Base-by-base conservation (phyloP, 352 stramenopile genomes). In the Peronospora belbahrii region DNA sequence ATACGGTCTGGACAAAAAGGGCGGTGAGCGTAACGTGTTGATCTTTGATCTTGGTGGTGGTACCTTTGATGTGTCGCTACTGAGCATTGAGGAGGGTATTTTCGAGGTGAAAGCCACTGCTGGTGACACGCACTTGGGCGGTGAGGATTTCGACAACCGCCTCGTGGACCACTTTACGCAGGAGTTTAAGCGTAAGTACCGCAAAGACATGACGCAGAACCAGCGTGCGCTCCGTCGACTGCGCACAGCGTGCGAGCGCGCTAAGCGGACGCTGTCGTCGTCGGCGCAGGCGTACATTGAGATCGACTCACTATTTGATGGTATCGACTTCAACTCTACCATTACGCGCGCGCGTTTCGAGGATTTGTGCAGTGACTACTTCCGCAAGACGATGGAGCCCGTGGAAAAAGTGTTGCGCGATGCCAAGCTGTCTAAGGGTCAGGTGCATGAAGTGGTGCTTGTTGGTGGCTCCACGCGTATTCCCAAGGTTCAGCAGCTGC, bases 1-100 rank as follows among this genome's bases (percentile, higher is more conserved):
- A 11, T 98, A 98, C 67, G 92, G 94, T 33, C 62, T 98, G 11
- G 92, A 98, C 71, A 96, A 96, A 67, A 97, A 97, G 62, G 88
- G 75, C 48, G 65, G 77, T 10, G 86, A 98, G 62, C 76, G 75
- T 49, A 98, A 96, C 47, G 87, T 98, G 30, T 77, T 98, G 23
- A 27, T 27, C 23, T 27, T 27, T 27, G 23, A 27, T 4, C 23
- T 27, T 27, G 23, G 23, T 7, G 90, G 89, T 24, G 90, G 93
- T 48, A 97, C 89, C 22, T 97, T 98, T 53, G 90, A 97, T 76
- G 88, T 97, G 42, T 92, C 71, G 22, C 63, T 97, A 17, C 60
- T 97, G 27, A 94, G 65, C 33, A 97, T 98, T 52, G 89, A 97
- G 36, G 85, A 97, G 32, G 92, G 89, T 43, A 97, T 97, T 59